phyloP scores from a whole-genome alignment of 345 rosid species.

The Hibiscus mutabilis region DNA sequence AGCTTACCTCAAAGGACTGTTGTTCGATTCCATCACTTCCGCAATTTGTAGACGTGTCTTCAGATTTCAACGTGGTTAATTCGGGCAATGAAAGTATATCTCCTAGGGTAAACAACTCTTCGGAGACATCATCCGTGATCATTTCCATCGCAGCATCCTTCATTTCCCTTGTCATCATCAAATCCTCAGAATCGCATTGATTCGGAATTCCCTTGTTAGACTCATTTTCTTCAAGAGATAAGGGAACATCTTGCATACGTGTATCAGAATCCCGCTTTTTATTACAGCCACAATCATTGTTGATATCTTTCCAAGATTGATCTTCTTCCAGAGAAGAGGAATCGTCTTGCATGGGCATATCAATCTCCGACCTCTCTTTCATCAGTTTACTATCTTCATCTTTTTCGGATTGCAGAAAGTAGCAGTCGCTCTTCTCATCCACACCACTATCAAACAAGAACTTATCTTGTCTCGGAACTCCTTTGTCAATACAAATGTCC shows the following conservation, averaged over 20 bases:
- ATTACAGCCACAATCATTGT: not conserved
- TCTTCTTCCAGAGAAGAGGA: not conserved
- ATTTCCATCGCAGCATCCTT: constrained; percentile 15
- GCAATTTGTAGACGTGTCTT: constrained; percentile 10
- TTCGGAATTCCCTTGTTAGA: constrained; percentile 19
- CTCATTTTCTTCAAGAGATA: not conserved
- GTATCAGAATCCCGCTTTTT: constrained; percentile 6
- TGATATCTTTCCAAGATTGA: not conserved
- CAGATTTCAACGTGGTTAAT: constrained; percentile 15
- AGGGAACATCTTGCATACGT: constrained; percentile 2
- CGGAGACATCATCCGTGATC: constrained; percentile 11
- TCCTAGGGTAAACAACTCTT: constrained; percentile 33
- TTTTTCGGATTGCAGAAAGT: constrained; percentile 22
- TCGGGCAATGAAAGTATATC: constrained; percentile 34
- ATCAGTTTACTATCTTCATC: constrained; percentile 10
- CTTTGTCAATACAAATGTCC: constrained; percentile 80
- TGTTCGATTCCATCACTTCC: constrained; percentile 19
- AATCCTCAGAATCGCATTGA: constrained; percentile 15
- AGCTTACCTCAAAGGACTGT: constrained; percentile 32
- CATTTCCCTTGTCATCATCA: constrained; percentile 9
- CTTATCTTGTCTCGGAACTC: constrained; percentile 46
- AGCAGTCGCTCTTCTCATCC: constrained; percentile 19
- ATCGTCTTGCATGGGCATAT: constrained; percentile 5
- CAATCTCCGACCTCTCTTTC: constrained; percentile 13
- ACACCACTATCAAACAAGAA: constrained; percentile 35